phyloP scores from a whole-genome alignment of 805 yeast genomes.

The Starmera dryadoides region DNA sequence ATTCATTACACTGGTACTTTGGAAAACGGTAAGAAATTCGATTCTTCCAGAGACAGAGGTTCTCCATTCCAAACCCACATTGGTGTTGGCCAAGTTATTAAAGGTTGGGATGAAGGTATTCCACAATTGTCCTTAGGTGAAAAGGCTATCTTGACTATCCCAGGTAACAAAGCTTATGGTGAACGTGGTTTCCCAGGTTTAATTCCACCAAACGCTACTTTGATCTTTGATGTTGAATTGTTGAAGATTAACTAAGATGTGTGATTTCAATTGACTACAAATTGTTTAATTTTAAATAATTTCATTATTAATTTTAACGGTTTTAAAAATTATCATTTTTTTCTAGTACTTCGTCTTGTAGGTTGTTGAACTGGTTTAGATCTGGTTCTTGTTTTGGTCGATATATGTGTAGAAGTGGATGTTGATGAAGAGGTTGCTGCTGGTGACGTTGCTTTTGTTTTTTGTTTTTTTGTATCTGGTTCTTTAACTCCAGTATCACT shows the following conservation, averaged over 20 bases:
- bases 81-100: conserved; percentile 95
- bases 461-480: conserved; percentile 1
- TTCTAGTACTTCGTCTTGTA: conserved; percentile 10
- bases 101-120: conserved; percentile 95
- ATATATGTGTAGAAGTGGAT: not conserved
- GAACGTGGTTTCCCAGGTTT: conserved; percentile 93
- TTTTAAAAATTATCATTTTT: not conserved
- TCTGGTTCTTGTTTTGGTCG: conserved; percentile 7
- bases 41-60: conserved; percentile 91
- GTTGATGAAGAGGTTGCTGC: not conserved
- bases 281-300: not conserved
- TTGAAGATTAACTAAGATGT: conserved; percentile 31
- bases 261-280: not conserved
- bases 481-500: conserved; percentile 6
- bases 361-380: conserved; percentile 7
- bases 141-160: conserved; percentile 86
- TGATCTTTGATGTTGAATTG: conserved; percentile 79
- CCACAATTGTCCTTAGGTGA: conserved; percentile 91
- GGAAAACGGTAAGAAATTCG: conserved; percentile 93
- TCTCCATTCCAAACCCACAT: conserved; percentile 90
- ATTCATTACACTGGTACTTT: conserved; percentile 95
- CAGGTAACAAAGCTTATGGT: conserved; percentile 92
- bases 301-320: too few species aligned
- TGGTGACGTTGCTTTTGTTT: conserved; percentile 15
- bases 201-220: conserved; percentile 94